These are phyloP conservation scores for Pyrus communis DNA, from an alignment of 306 rosid species.

Conservation along the genomic window DNA sequence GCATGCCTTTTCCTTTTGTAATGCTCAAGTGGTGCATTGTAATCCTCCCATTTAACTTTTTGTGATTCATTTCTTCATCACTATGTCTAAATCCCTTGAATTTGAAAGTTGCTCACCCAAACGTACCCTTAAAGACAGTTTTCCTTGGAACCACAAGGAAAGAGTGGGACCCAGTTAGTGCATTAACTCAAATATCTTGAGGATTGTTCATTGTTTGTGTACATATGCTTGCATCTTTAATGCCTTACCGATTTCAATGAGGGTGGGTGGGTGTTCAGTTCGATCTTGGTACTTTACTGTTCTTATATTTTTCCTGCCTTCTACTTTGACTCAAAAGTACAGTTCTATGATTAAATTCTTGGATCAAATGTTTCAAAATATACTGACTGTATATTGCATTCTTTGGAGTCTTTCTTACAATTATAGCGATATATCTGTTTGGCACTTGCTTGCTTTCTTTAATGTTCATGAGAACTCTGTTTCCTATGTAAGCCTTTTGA, in stretches of 20 bases:
- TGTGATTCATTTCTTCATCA: neutral
- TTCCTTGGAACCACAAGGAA: neutral
- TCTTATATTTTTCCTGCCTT: neutral
- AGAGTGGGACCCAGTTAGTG: neutral
- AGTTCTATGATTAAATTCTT: neutral
- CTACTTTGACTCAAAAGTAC: neutral
- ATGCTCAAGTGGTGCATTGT: neutral
- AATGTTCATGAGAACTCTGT: neutral
- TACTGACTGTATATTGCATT: neutral
- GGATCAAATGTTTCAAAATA: neutral
- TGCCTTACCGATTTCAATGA: neutral
- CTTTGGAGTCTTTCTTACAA: neutral
- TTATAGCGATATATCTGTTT: neutral
- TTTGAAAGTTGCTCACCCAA: neutral
- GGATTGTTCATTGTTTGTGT: neutral
- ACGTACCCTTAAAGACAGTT: neutral
- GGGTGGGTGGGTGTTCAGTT: neutral
- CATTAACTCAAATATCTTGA: neutral
- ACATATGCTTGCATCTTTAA: neutral
- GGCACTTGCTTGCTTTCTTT: neutral
- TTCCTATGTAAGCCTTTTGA: neutral
- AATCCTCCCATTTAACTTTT: neutral
- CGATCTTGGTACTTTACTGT: neutral
- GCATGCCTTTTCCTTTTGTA: neutral
- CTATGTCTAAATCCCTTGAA: neutral